Conservation (phyloP, 768 basidiomycete species). For the Sistotremastrum niveocremeum region DNA sequence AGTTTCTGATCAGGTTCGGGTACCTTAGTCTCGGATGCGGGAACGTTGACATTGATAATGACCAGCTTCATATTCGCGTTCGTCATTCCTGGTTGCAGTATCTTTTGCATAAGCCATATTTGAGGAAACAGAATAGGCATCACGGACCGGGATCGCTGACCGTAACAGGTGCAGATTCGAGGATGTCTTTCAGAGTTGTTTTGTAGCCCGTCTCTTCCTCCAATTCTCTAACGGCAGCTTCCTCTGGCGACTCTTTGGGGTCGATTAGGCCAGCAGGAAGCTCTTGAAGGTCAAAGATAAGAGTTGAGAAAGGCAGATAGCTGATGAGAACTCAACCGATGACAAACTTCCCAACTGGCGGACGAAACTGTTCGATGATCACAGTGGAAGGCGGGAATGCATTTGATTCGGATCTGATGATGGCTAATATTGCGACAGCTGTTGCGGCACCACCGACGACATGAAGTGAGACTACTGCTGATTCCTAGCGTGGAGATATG, state of each 20-base stretch:
- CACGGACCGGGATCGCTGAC: conserved; percentile 59
- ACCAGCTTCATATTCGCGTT: conserved; percentile 88
- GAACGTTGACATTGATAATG: conserved; percentile 50
- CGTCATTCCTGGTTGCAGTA: conserved; percentile 58
- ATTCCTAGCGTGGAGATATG: neutral
- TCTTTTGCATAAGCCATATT: neutral
- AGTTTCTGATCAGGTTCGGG: conserved; percentile 61
- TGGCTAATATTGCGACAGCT: conserved; percentile 79
- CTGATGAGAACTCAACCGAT: conserved; percentile 36
- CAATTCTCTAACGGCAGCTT: conserved; percentile 77
- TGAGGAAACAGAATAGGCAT: neutral
- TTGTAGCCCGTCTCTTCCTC: conserved; percentile 88
- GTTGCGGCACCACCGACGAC: neutral
- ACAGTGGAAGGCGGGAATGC: conserved; percentile 67
- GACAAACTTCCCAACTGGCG: conserved; percentile 64
- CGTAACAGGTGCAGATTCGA: conserved; percentile 48
- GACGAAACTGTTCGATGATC: conserved; percentile 85
- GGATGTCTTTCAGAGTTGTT: conserved; percentile 33
- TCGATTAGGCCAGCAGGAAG: conserved; percentile 77
- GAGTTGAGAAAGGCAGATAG: neutral
- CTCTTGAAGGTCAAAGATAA: conserved; percentile 23
- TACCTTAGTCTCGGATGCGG: conserved; percentile 35
- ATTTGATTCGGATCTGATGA: conserved; percentile 61
- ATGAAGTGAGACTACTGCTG: neutral
- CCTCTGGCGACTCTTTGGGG: conserved; percentile 67